Conservation (phyloP, 2,329 filamentous ascomycete species). For the Nemania bipapillata region DNA sequence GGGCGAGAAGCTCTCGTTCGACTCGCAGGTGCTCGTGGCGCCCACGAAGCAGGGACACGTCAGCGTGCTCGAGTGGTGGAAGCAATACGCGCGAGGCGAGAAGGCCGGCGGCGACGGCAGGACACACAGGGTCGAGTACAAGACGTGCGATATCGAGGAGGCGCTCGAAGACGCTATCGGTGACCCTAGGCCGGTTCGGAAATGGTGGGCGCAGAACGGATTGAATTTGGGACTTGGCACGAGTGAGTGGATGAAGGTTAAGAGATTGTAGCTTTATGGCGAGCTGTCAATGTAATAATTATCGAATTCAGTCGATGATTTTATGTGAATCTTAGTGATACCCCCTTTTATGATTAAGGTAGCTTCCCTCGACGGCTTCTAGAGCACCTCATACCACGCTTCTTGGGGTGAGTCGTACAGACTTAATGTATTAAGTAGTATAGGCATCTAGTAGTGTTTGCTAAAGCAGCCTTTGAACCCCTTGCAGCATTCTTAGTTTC, state of each 20-base stretch:
- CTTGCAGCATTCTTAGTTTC: no score
- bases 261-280: constrained; percentile 65
- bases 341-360: no score
- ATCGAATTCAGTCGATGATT: no score
- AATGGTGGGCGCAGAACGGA: constrained; percentile 90
- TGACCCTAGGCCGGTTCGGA: constrained; percentile 76
- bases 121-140: constrained; percentile 84
- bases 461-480: no score
- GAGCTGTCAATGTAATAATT: no score
- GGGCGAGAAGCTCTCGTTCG: constrained; percentile 77
- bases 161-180: constrained; percentile 86
- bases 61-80: constrained; percentile 92
- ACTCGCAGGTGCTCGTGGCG: constrained; percentile 83
- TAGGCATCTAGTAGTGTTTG: no score
- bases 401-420: no score
- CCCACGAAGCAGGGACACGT: constrained; percentile 89
- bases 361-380: no score
- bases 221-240: constrained; percentile 83
- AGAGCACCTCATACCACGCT: no score
- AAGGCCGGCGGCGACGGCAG: constrained; percentile 61
- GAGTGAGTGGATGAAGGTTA: constrained; percentile 88
- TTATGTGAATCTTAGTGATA: no score
- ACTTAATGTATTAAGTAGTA: no score
- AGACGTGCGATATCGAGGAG: constrained; percentile 95
- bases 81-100: constrained; percentile 69